Percentiles rank a stretch among this genome's conserved stretches.
Conservation (phyloP, 176 grass and related monocot species). For the Neostapfia colusana region DNA sequence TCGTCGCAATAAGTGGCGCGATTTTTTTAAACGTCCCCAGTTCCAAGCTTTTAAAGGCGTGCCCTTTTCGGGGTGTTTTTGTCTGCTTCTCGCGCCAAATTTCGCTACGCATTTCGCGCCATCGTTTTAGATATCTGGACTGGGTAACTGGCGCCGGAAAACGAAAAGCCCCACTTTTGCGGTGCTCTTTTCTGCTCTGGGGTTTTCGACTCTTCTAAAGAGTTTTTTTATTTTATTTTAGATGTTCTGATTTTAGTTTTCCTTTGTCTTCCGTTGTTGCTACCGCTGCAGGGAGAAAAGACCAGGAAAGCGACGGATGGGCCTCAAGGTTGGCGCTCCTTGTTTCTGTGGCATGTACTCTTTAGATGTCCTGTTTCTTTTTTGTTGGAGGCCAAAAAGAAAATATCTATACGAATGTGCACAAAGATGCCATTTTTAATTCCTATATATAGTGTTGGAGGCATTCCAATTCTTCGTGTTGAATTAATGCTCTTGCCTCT, state of each 20-base stretch:
- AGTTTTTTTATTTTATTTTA: constrained; percentile 23
- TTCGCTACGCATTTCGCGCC: constrained; percentile 44
- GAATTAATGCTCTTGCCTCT: constrained; percentile 43
- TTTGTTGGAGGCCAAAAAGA: constrained; percentile 17
- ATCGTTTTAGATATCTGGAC: constrained; percentile 43
- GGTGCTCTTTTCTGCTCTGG: constrained; percentile 14
- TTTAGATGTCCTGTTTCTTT: constrained; percentile 34
- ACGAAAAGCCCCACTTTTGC: constrained; percentile 49
- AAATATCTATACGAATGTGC: constrained; percentile 25
- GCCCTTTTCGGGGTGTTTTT: constrained; percentile 52
- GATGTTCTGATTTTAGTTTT: constrained; percentile 15
- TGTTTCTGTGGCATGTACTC: constrained; percentile 57
- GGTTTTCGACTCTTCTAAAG: constrained; percentile 28
- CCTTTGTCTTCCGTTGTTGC: constrained; percentile 15
- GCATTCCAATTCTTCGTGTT: constrained; percentile 41
- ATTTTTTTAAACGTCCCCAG: constrained; percentile 33
- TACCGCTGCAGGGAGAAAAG: constrained; percentile 50
- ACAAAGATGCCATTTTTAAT: constrained; percentile 48
- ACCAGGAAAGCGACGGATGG: constrained; percentile 88
- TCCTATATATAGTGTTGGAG: constrained; percentile 24
- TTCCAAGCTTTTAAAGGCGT: constrained; percentile 54
- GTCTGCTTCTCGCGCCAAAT: constrained; percentile 56
- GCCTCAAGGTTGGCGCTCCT: constrained; percentile 68
- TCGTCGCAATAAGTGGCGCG: constrained; percentile 49
- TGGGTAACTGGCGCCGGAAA: constrained; percentile 49